Conservation (phyloP, 108 stramenopile genomes). For the Nitzschia sp. region DNA sequence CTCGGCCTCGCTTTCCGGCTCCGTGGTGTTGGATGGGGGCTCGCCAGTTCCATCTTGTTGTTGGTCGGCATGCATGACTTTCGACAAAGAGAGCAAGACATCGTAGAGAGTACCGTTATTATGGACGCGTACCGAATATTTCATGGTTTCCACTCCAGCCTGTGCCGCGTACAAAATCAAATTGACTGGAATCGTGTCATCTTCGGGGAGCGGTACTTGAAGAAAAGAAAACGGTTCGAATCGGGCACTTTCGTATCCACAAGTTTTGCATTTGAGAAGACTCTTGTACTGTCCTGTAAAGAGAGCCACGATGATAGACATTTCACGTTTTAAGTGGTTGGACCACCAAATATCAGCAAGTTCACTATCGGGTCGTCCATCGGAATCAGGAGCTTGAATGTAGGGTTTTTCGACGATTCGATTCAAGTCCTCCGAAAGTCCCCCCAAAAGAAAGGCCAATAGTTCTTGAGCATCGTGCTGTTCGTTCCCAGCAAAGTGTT, state of each 20-base stretch:
- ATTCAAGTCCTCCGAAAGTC: conserved; percentile 97
- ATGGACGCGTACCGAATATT: conserved; percentile 77
- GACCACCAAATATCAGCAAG: conserved; percentile 98
- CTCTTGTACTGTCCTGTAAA: conserved; percentile 97
- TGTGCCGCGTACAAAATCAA: conserved; percentile 62
- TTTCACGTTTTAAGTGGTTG: conserved; percentile 91
- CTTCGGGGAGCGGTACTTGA: conserved; percentile 93
- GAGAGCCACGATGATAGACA: conserved; percentile 92
- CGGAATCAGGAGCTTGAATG: conserved; percentile 89
- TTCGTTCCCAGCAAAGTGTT: conserved; percentile 92
- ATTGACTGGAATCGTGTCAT: conserved; percentile 75
- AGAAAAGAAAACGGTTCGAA: conserved; percentile 96
- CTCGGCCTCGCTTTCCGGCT: conserved; percentile 23
- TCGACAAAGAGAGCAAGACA: conserved; percentile 66
- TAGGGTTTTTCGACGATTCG: conserved; percentile 96
- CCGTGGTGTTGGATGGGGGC: conserved; percentile 2
- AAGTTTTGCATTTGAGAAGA: conserved; percentile 89
- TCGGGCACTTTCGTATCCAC: conserved; percentile 94
- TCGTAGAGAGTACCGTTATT: conserved; percentile 80
- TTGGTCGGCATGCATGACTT: conserved; percentile 57
- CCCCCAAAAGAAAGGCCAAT: conserved; percentile 86
- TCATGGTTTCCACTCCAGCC: conserved; percentile 43
- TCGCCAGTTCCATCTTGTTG: conserved; percentile 11
- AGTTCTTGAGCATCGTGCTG: conserved; percentile 99
- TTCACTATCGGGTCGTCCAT: conserved; percentile 91